Base-by-base conservation (phyloP, 176 grass and related monocot genomes). In the Rhipidocladum racemiflorum region DNA sequence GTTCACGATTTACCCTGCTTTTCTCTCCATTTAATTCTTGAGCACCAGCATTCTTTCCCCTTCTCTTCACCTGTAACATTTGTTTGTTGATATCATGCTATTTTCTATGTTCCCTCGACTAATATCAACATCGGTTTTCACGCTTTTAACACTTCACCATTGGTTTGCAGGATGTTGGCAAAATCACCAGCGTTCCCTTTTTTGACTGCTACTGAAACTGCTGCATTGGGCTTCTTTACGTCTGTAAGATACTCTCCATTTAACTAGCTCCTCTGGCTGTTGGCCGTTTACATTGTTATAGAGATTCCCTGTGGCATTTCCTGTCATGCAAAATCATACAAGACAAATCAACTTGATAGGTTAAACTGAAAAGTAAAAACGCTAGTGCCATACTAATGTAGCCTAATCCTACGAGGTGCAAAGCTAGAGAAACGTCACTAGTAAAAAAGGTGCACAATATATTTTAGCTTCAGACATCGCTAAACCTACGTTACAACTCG, bases 221-320 rank as follows among this genome's bases (percentile, higher is more conserved):
- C 77, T 78, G 45, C 81, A 23, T 38, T 82, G 7, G 34, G 18
- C 73, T 83, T 83, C 65, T 85, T 66, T 28, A 38, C 82, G 56
- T 53, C 81, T 56, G 92, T 94, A 90, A 90, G 87, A 88, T 63
- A 1, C 10, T n/a, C n/a, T 39, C 65, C 21, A 20, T 64, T 42
- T 84, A 48, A 8, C 14, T 61, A 80, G n/a, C 29, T 72, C 70
- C 28, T 74, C 68, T 63, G 21, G 27, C 30, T 66, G 29, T 60
- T 10, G 21, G 21, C 49, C 28, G 10, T 60, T 59, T 24, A 30
- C 5, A 13, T 23, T 68, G 8, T 76, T 34, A 40, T 14, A n/a
- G 14, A 72, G 27, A 35, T 61, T 61, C 2, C 57, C 34, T 4
- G 25, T 1, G 28, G 8, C 23, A 54, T 62, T 20, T 77, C 36